phyloP scores from a whole-genome alignment of 164 flowering plant genomes.

The Litsea cubeba region DNA sequence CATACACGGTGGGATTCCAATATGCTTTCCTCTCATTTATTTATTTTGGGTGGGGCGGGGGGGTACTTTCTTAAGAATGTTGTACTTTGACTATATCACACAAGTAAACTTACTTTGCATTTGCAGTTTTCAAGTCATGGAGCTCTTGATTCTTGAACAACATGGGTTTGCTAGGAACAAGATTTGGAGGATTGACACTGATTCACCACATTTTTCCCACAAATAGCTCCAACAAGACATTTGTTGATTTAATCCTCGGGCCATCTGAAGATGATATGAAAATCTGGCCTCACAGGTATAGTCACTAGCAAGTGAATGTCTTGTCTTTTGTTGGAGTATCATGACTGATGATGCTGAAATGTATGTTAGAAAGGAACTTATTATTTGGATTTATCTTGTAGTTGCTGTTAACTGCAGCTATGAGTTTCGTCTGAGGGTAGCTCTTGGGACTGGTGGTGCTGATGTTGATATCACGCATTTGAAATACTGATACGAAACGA shows the following conservation, averaged over 20 bases:
- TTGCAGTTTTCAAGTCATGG: conserved; percentile 75
- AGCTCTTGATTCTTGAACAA: conserved; percentile 69
- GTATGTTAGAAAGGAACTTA: not conserved
- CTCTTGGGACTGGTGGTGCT: conserved; percentile 77
- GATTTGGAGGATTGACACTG: conserved; percentile 70
- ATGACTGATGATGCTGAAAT: not conserved
- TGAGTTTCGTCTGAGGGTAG: conserved; percentile 74
- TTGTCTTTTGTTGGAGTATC: conserved; percentile 4
- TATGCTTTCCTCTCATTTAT: conserved; percentile 62
- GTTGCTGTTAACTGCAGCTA: conserved; percentile 35
- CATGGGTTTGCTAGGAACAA: conserved; percentile 98
- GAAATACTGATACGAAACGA: conserved; percentile 71
- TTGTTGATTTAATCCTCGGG: conserved; percentile 73
- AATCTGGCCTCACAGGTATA: conserved; percentile 88
- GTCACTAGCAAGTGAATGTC: not conserved
- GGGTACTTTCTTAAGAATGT: too few relatives aligned
- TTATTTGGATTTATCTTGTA: not conserved
- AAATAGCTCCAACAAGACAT: conserved; percentile 41
- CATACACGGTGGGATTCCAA: conserved; percentile 94
- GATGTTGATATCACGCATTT: conserved; percentile 78
- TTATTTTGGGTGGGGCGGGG: not conserved
- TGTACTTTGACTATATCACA: not conserved
- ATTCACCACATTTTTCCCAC: conserved; percentile 77
- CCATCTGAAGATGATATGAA: conserved; percentile 75
- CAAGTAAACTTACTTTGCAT: not conserved